Base-by-base conservation (phyloP, 139 green algal genomes). In the Chlorella vulgaris region DNA sequence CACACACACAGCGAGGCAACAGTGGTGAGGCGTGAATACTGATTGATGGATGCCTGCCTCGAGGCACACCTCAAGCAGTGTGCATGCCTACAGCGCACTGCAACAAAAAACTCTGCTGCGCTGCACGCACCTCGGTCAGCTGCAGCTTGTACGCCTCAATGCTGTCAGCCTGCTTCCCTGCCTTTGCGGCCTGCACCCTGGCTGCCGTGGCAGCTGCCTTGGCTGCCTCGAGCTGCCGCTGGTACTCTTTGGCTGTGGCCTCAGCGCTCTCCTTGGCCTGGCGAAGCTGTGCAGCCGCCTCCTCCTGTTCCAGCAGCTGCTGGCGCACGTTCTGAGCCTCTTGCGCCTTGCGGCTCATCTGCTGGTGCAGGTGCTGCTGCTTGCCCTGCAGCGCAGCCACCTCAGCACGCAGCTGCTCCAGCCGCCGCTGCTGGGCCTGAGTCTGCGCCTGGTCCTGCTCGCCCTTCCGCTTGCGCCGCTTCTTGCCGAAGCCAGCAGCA, bases 391-490 rank as follows among this genome's bases (percentile, higher is more conserved):
- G 73, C 7, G 58, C 73, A 0, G 36, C 35, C 7, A 79, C 73
- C 53, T 69, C 50, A 1, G 58, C 24, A 24, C 73, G 73, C 51
- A 79, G 73, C 73, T 68, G 38, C 73, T 79, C 62, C 73, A 79
- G 39, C 22, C 73, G 58, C 0, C 73, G 73, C 24, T 60, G 73
- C 73, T 79, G 73, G 47, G 47, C 47, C 47, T 55, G 47, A 10
- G 47, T 24, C 55, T 65, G 55, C 55, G 55, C 15, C 55, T 65
- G 55, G 21, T 29, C 55, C 21, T 65, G 55, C 15, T 28, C 55
- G 55, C 55, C 18, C 55, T 65, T 65, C 18, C 55, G 55, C 55
- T 65, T 65, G 22, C 55, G 55, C 55, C 55, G 55, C 55, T 65
- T 65, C 55, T 65, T 65, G 55, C 55, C 22, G 18, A n/a, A 31